A percentile compares a stretch with the other conserved stretches of the same genome.
Evolutionary conservation across 139 green algal genomes (phyloP).

Genomic region (Mesotaenium endlicherianum): DNA sequence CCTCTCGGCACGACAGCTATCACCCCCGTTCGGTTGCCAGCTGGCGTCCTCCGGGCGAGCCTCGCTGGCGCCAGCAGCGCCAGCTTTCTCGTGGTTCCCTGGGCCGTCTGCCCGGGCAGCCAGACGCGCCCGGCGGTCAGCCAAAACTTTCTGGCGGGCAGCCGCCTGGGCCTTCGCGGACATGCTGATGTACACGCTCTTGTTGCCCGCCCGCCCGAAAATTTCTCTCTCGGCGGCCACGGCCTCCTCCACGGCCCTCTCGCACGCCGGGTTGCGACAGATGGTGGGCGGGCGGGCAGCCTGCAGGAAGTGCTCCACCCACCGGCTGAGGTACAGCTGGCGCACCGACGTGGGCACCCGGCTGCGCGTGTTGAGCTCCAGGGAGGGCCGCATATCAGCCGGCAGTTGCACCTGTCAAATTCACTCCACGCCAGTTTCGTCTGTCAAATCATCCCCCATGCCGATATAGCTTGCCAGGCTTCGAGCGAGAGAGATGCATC

Average conservation of each 20-base stretch:
- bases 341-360: slow-evolving; percentile 5
- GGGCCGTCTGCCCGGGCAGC: too few relatives aligned
- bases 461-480: too few relatives aligned
- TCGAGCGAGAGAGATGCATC: too few relatives aligned
- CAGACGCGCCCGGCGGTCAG: not conserved
- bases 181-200: not conserved
- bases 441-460: too few relatives aligned
- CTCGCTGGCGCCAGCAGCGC: too few relatives aligned
- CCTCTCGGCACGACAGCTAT: too few relatives aligned
- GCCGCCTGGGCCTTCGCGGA: not conserved
- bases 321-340: slow-evolving; percentile 6
- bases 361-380: slow-evolving; percentile 10
- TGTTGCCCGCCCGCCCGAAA: not conserved
- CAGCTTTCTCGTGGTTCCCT: too few relatives aligned
- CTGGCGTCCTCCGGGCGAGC: not conserved
- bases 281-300: not conserved
- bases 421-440: too few relatives aligned
- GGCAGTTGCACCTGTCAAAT: not conserved
- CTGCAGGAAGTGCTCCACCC: slow-evolving; percentile 9
- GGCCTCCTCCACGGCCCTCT: not conserved
- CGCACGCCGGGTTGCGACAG: not conserved
- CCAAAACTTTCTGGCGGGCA: too few relatives aligned
- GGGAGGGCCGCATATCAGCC: not conserved
- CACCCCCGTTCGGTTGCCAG: too few relatives aligned
- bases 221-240: slow-evolving; percentile 6